Evolutionary conservation across 768 basidiomycete genomes (phyloP).

Genomic region (Tulasnella sp.): DNA sequence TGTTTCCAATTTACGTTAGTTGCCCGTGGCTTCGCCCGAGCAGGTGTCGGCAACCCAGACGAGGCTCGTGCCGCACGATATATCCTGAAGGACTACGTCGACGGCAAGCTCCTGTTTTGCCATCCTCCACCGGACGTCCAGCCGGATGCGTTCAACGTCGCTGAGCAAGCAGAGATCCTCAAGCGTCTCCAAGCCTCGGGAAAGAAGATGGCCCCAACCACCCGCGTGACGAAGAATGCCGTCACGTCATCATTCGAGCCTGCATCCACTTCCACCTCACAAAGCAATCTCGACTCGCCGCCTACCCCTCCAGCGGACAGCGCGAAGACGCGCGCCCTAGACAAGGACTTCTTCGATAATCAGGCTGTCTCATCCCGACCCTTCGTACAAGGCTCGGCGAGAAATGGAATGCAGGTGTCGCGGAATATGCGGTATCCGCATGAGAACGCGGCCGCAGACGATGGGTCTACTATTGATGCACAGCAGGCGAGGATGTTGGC

Average conservation of each 20-base stretch:
- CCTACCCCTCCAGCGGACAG: conserved; percentile 23
- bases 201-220: conserved; percentile 84
- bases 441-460: conserved; percentile 66
- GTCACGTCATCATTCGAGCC: conserved; percentile 55
- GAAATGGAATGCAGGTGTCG: conserved; percentile 48
- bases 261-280: conserved; percentile 13
- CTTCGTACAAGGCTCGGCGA: conserved; percentile 49
- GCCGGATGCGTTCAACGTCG: conserved; percentile 61
- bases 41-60: conserved; percentile 94
- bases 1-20: conserved; percentile 40
- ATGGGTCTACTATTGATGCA: conserved; percentile 52
- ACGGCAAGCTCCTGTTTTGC: conserved; percentile 82
- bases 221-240: conserved; percentile 72
- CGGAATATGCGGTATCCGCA: conserved; percentile 67
- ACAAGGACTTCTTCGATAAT: conserved; percentile 71
- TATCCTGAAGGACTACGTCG: conserved; percentile 94
- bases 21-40: conserved; percentile 81
- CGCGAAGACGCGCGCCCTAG: conserved; percentile 57
- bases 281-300: conserved; percentile 8
- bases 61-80: conserved; percentile 88
- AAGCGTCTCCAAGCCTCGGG: conserved; percentile 40
- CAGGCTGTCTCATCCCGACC: conserved; percentile 44
- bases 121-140: conserved; percentile 61
- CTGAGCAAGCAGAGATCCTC: conserved; percentile 51
- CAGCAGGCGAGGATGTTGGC: background rate